These are phyloP conservation scores for Centrapalus pauciflorus DNA, from an alignment of 129 eudicot species.

Conservation along the genomic window DNA sequence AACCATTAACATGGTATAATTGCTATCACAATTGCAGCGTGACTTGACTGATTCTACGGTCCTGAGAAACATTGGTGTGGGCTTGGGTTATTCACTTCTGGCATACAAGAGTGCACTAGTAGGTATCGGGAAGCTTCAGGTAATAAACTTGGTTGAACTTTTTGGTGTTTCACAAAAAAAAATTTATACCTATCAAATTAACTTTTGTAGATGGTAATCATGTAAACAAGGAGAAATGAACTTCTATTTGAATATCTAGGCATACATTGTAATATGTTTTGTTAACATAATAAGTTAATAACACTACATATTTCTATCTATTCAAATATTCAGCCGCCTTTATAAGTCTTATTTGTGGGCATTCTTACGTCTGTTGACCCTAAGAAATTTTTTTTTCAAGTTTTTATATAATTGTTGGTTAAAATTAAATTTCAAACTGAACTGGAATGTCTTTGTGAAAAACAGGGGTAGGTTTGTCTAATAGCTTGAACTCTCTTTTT, in stretches of 20 bases:
- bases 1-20: slow-evolving; percentile 1
- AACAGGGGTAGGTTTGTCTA: background rate
- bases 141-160: slow-evolving; percentile 10
- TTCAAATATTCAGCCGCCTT: too few species aligned
- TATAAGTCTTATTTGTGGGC: background rate
- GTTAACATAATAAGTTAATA: too few species aligned
- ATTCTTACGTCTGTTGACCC: background rate
- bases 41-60: slow-evolving; percentile 99
- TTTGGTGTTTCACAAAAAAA: background rate
- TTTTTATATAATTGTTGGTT: background rate
- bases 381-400: background rate
- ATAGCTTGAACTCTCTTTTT: background rate
- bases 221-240: background rate
- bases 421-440: background rate
- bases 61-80: slow-evolving; percentile 89
- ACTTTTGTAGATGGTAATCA: background rate
- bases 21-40: slow-evolving; percentile 47
- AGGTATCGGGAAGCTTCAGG: slow-evolving; percentile 98
- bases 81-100: slow-evolving; percentile 76
- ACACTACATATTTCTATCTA: too few species aligned
- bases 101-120: slow-evolving; percentile 77
- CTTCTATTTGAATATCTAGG: background rate
- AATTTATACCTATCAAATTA: background rate
- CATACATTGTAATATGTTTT: too few species aligned
- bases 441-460: background rate